Base-by-base conservation (phyloP, 108 stramenopile genomes). In the Nannochloropsis granulata region DNA sequence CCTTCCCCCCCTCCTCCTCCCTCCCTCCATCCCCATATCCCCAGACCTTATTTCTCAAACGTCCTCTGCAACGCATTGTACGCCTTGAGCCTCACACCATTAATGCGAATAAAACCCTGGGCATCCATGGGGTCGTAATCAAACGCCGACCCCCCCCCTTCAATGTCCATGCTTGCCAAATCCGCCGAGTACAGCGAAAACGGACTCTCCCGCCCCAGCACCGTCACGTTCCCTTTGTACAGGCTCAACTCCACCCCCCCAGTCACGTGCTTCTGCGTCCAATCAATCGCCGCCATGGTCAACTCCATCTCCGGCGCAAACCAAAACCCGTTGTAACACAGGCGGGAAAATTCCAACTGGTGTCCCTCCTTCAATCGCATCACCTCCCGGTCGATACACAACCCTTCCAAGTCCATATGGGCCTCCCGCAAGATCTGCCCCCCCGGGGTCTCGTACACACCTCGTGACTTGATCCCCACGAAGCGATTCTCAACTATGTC, bases 321-420 rank as follows among this genome's bases (percentile, higher is more conserved):
- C 98, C 98, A 99, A 91, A 96, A 99, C 71, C 98, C 98, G 86
- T 99, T 97, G 97, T 99, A 99, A 91, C 97, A 97, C 23, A 97
- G 92, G 34, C 96, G 93, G 42, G 97, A 92, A 90, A 97, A 99
- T 90, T 98, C 96, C 82, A 82, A 86, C 81, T 94, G 85, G 79
- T 97, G 84, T 26, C 91, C 91, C 83, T 99, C 97, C 79, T 96
- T 94, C 87, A 99, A 94, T 80, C 97, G 95, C 91, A 97, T 94
- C 83, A 99, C 98, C 90, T 98, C 98, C 43, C 96, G 94, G 92
- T 98, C 97, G 91, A 98, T 94, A 92, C 94, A 94, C 43, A 97
- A 93, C 43, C 96, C 95, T 90, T 96, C 91, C 10, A 92, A 92
- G 90, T 98, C 98, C 91, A 98, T 91, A 93, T 99, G 98, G 11